A percentile compares a stretch with the other conserved stretches of the same genome.
Evolutionary conservation across 2,329 filamentous ascomycete genomes (phyloP).

Genomic region (Phialophora macrospora): DNA sequence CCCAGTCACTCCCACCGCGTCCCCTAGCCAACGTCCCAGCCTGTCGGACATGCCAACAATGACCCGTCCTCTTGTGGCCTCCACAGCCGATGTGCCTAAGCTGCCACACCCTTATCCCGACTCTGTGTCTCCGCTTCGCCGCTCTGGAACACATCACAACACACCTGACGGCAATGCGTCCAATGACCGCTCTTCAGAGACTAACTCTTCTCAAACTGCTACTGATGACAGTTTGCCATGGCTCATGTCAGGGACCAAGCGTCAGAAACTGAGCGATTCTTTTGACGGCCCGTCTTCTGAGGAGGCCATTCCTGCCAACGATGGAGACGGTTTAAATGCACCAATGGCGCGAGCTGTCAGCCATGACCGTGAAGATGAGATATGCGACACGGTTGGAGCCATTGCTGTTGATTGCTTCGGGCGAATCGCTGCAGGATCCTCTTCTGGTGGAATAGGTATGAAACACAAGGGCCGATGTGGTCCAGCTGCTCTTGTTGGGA

Average conservation of each 20-base stretch:
- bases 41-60: constrained; percentile 24
- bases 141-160: background rate
- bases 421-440: constrained; percentile 90
- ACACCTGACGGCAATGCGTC: constrained; percentile 15
- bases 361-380: constrained; percentile 57
- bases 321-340: background rate
- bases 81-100: constrained; percentile 28
- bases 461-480: constrained; percentile 91
- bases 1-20: constrained; percentile 7
- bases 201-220: constrained; percentile 11
- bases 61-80: constrained; percentile 28
- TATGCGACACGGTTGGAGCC: constrained; percentile 94
- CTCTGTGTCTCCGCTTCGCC: background rate
- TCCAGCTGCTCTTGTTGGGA: constrained; percentile 87
- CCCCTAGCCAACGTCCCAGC: constrained; percentile 10
- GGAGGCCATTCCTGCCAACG: background rate
- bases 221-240: constrained; percentile 30
- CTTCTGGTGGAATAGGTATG: constrained; percentile 97
- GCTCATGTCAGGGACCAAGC: constrained; percentile 25
- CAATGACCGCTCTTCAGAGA: constrained; percentile 20
- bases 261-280: constrained; percentile 32
- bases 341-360: background rate
- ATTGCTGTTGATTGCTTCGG: constrained; percentile 88
- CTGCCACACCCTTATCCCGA: constrained; percentile 10
- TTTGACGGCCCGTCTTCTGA: constrained; percentile 28